phyloP scores from a whole-genome alignment of 305 asterid species.

The Coffea humblotiana region DNA sequence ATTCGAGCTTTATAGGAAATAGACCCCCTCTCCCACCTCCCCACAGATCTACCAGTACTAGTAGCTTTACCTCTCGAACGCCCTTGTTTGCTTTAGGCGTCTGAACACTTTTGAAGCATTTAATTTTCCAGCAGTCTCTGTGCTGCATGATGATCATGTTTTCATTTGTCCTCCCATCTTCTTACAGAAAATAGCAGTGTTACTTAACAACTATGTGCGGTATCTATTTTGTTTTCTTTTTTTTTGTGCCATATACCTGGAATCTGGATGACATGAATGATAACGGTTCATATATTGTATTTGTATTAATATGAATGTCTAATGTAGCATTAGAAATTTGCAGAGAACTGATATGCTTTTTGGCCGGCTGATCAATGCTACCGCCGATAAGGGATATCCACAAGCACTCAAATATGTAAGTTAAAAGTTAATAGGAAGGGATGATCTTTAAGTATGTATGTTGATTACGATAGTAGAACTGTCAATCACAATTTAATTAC shows the following conservation, averaged over 20 bases:
- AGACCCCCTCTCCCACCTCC: conserved; percentile 35
- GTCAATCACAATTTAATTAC: too few relatives aligned
- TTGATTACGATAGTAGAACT: too few relatives aligned
- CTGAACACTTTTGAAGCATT: background rate
- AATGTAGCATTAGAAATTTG: background rate
- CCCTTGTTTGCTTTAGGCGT: conserved; percentile 34
- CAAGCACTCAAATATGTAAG: background rate
- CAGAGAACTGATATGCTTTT: too few relatives aligned
- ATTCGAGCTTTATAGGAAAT: conserved; percentile 28
- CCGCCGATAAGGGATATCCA: too few relatives aligned
- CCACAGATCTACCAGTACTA: conserved; percentile 25
- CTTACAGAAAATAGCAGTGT: background rate
- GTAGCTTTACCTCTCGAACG: conserved; percentile 28
- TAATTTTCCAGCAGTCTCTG: background rate
- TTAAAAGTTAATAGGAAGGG: too few relatives aligned
- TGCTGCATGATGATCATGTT: background rate
- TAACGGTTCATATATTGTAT: background rate
- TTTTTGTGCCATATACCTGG: background rate
- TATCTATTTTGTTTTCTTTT: background rate
- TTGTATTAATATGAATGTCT: too few relatives aligned
- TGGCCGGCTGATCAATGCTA: too few relatives aligned
- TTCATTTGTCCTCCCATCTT: background rate
- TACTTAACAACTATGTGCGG: background rate
- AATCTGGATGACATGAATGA: background rate
- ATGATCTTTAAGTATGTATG: too few relatives aligned